A percentile compares a stretch with the other conserved stretches of the same genome.
phyloP scores from a whole-genome alignment of 306 rosid species.

The Begonia loranthoides region DNA sequence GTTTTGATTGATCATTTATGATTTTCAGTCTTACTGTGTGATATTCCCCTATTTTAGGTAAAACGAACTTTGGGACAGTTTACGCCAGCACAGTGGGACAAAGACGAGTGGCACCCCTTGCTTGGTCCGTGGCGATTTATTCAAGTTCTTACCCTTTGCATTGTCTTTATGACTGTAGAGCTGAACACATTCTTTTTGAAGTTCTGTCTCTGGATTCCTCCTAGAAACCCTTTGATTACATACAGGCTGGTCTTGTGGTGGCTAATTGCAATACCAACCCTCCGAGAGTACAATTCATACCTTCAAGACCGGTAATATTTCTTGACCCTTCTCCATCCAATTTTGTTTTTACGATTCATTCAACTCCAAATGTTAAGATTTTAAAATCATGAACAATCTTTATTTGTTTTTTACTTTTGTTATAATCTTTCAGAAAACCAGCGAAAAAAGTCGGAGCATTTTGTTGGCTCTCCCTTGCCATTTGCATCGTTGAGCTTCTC shows the following conservation, averaged over 20 bases:
- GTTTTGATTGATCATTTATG: no score
- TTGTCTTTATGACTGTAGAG: slow-evolving; percentile 83
- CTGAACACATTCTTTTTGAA: slow-evolving; percentile 77
- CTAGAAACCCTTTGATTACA: slow-evolving; percentile 59
- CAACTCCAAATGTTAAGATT: not conserved
- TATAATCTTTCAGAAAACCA: slow-evolving; percentile 42
- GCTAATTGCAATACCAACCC: slow-evolving; percentile 94
- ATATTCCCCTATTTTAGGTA: slow-evolving; percentile 32
- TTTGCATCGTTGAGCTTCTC: slow-evolving; percentile 92
- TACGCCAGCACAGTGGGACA: slow-evolving; percentile 98
- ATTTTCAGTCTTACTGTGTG: no score
- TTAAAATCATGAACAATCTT: not conserved
- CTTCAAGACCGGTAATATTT: slow-evolving; percentile 81
- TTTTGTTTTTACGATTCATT: not conserved
- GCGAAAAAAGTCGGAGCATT: slow-evolving; percentile 95
- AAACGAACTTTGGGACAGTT: slow-evolving; percentile 87
- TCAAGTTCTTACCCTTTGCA: slow-evolving; percentile 88
- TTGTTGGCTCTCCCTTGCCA: slow-evolving; percentile 98
- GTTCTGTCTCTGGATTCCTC: slow-evolving; percentile 70
- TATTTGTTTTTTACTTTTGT: not conserved
- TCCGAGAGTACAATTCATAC: slow-evolving; percentile 91
- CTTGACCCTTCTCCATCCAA: slow-evolving; percentile 10
- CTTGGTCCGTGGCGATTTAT: slow-evolving; percentile 96
- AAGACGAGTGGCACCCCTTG: slow-evolving; percentile 98
- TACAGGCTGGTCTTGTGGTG: slow-evolving; percentile 96